A percentile compares a stretch with the other conserved stretches of the same genome.
Evolutionary conservation across 129 eudicot genomes (phyloP).

Genomic region (Tanacetum coccineum): DNA sequence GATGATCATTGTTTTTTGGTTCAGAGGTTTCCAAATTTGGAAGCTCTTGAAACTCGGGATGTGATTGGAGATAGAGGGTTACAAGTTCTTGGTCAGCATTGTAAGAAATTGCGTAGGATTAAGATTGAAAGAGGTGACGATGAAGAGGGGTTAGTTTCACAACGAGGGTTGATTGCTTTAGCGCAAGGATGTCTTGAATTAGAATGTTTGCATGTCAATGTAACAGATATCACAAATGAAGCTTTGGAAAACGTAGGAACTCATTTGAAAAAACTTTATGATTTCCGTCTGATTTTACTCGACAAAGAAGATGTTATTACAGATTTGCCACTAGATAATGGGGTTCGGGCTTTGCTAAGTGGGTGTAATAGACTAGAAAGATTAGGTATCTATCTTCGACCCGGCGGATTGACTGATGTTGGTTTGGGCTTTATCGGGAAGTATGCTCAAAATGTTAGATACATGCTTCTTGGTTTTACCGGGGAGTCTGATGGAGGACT

Average conservation of each 20-base stretch:
- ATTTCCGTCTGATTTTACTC: constrained; percentile 68
- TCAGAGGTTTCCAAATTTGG: constrained; percentile 68
- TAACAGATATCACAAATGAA: constrained; percentile 69
- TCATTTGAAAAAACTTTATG: constrained; percentile 54
- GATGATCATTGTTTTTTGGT: constrained; percentile 61
- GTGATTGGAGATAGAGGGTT: constrained; percentile 74
- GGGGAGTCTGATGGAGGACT: constrained; percentile 79
- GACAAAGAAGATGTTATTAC: constrained; percentile 54
- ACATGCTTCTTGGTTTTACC: constrained; percentile 82
- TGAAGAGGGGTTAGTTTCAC: constrained; percentile 75
- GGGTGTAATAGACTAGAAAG: constrained; percentile 61
- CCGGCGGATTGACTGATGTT: constrained; percentile 62
- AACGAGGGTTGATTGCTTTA: constrained; percentile 61
- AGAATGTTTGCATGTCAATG: constrained; percentile 67
- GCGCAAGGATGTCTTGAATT: constrained; percentile 65
- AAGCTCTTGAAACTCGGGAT: constrained; percentile 72
- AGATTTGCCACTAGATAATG: constrained; percentile 83
- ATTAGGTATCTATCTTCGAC: constrained; percentile 73
- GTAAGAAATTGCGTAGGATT: constrained; percentile 61
- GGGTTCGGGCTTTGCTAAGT: constrained; percentile 56
- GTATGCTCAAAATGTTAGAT: constrained; percentile 54
- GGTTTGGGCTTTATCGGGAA: constrained; percentile 66
- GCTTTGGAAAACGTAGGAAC: constrained; percentile 60
- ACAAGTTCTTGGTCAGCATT: constrained; percentile 46
- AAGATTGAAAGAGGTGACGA: constrained; percentile 84